Percentiles rank a stretch among this genome's conserved stretches.
Conservation (phyloP, 2,329 filamentous ascomycete genomes). For the Nannizzia gypsea region DNA sequence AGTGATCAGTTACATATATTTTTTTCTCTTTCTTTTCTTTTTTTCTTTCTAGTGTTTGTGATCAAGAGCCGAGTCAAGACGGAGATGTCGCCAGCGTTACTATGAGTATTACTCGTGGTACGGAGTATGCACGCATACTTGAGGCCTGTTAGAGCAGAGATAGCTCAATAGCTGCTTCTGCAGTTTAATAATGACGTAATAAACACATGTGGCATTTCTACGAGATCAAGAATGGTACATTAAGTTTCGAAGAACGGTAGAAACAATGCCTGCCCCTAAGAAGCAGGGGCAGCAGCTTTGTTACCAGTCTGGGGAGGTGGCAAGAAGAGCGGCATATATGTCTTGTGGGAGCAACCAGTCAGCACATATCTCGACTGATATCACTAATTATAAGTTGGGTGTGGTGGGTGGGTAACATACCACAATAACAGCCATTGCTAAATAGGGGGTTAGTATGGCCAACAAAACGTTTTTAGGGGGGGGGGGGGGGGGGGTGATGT, state of each 20-base stretch:
- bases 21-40: not conserved
- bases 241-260: not conserved
- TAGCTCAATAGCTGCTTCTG: not conserved
- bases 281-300: constrained; percentile 23
- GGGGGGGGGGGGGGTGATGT: constrained; percentile 27
- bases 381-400: not conserved
- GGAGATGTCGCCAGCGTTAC: no score
- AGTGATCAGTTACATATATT: not conserved
- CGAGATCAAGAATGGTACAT: not conserved
- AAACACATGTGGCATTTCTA: not conserved
- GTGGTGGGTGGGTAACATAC: constrained; percentile 25
- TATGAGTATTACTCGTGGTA: no score
- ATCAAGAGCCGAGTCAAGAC: no score
- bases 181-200: not conserved
- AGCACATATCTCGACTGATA: not conserved
- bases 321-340: constrained; percentile 55
- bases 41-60: no score
- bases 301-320: constrained; percentile 35
- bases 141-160: not conserved
- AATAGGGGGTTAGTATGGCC: not conserved
- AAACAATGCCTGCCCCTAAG: not conserved
- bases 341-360: constrained; percentile 24
- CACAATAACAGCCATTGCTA: constrained; percentile 49
- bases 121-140: no score
- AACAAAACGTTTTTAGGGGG: no score